These are phyloP conservation scores for Phytophthora niederhauseri DNA, from an alignment of 352 stramenopile genomes.

Conservation along the genomic window DNA sequence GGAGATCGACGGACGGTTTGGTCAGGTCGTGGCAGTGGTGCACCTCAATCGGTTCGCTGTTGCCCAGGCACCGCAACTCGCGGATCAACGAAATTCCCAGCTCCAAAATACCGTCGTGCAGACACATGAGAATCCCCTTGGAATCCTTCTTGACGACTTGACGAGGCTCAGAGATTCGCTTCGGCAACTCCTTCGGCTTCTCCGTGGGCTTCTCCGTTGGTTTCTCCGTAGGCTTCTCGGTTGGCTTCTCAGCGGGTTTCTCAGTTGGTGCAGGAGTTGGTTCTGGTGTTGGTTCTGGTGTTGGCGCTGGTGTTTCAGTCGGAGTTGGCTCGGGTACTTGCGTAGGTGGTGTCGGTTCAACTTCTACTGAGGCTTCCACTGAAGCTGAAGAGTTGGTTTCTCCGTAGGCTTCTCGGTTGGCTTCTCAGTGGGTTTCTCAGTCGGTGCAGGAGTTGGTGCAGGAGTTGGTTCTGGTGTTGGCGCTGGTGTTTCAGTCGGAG, in stretches of 20 bases:
- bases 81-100: constrained; percentile 57
- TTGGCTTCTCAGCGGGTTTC: constrained; percentile 10
- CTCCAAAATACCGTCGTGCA: constrained; percentile 48
- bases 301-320: constrained; percentile 1
- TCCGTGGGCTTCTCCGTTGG: constrained; percentile 24
- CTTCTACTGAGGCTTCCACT: constrained; percentile 2
- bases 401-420: constrained; percentile 12
- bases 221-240: constrained; percentile 15
- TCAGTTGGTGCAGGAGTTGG: constrained; percentile 3
- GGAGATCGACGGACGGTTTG: constrained; percentile 33
- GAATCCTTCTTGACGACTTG: constrained; percentile 39
- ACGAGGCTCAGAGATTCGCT: constrained; percentile 27
- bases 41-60: constrained; percentile 58
- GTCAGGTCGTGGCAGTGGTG: constrained; percentile 59
- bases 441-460: constrained; percentile 1
- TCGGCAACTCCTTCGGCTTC: constrained; percentile 26
- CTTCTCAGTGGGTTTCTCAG: constrained; percentile 9
- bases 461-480: constrained; percentile 3
- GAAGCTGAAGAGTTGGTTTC: constrained; percentile 20
- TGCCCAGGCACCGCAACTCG: constrained; percentile 56
- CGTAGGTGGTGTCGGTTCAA: constrained; percentile 2
- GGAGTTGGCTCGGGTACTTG: background rate
- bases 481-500: constrained; percentile 2
- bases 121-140: constrained; percentile 47
- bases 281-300: constrained; percentile 1